A percentile compares a stretch with the other conserved stretches of the same genome.
phyloP scores from a whole-genome alignment of 306 rosid genomes.

The Astragalus glycyphyllos region DNA sequence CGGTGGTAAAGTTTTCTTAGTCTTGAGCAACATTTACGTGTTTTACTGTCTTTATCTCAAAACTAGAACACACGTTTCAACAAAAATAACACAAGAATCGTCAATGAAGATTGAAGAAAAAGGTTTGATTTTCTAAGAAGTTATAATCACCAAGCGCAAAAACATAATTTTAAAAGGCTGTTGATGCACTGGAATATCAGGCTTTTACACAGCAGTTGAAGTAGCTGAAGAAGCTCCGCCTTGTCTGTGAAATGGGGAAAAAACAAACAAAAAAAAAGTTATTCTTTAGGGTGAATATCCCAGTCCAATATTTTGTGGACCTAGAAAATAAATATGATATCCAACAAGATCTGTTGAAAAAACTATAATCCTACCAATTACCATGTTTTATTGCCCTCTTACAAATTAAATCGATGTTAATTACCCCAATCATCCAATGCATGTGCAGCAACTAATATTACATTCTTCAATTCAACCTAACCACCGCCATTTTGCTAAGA shows the following conservation, averaged over 20 bases:
- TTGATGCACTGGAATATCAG: conserved; percentile 40
- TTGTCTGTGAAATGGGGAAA: conserved; percentile 53
- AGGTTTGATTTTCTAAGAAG: conserved; percentile 2
- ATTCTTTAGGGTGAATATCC: background rate
- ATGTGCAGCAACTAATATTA: conserved; percentile 43
- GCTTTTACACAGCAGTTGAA: conserved; percentile 90
- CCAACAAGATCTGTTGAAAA: background rate
- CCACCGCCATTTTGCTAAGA: conserved; percentile 35
- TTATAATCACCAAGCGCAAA: conserved; percentile 28
- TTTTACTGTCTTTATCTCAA: conserved; percentile 28
- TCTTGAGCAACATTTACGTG: conserved; percentile 36
- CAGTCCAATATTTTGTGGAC: conserved; percentile 1
- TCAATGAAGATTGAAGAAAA: background rate
- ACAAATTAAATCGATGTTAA: conserved; percentile 28
- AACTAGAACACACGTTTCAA: conserved; percentile 19
- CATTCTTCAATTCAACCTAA: conserved; percentile 35
- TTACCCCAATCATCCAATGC: conserved; percentile 35
- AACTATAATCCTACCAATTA: background rate
- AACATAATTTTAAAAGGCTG: conserved; percentile 23
- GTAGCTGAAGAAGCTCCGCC: conserved; percentile 84
- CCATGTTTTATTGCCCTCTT: conserved; percentile 30
- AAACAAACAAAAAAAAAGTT: background rate
- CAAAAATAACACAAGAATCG: conserved; percentile 9
- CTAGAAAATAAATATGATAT: background rate
- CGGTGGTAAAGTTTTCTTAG: conserved; percentile 4